Percentiles rank a stretch among this genome's conserved stretches.
Conservation (phyloP, 73 alveolate species). For the Stentor roeselii region DNA sequence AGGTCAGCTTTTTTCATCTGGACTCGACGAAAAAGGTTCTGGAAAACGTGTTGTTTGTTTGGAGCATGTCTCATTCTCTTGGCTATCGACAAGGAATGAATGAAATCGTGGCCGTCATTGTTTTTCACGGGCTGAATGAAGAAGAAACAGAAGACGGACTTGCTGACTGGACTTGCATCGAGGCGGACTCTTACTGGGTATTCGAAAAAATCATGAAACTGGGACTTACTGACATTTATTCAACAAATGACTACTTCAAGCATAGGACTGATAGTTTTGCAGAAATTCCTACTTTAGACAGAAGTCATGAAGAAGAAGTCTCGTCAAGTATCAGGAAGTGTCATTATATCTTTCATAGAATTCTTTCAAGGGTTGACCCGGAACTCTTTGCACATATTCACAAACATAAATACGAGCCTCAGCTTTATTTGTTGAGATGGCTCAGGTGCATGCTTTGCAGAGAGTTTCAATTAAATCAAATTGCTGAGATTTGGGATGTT, state of each 20-base stretch:
- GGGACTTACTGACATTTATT: neutral
- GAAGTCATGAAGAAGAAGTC: neutral
- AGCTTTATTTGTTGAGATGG: slow-evolving; percentile 61
- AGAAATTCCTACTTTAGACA: neutral
- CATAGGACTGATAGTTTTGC: neutral
- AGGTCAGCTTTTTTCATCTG: slow-evolving; percentile 56
- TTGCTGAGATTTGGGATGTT: slow-evolving; percentile 54
- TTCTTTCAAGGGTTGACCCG: slow-evolving; percentile 37
- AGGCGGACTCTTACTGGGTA: neutral
- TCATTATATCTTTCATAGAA: slow-evolving; percentile 48
- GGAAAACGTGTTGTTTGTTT: slow-evolving; percentile 60
- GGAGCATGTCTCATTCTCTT: slow-evolving; percentile 71
- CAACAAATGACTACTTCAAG: neutral
- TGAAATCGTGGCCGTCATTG: slow-evolving; percentile 73
- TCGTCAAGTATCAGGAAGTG: slow-evolving; percentile 55
- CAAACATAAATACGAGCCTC: slow-evolving; percentile 52
- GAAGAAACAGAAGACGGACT: slow-evolving; percentile 2
- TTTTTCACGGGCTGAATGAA: slow-evolving; percentile 55
- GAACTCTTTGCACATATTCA: slow-evolving; percentile 49
- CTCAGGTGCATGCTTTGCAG: slow-evolving; percentile 65
- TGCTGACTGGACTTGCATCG: neutral
- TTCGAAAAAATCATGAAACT: slow-evolving; percentile 6
- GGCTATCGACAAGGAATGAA: slow-evolving; percentile 87
- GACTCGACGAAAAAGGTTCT: slow-evolving; percentile 54
- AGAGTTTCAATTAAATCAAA: slow-evolving; percentile 44